Evolutionary conservation across 169 alveolate genomes (phyloP).

Genomic region (Eimeria maxima): DNA sequence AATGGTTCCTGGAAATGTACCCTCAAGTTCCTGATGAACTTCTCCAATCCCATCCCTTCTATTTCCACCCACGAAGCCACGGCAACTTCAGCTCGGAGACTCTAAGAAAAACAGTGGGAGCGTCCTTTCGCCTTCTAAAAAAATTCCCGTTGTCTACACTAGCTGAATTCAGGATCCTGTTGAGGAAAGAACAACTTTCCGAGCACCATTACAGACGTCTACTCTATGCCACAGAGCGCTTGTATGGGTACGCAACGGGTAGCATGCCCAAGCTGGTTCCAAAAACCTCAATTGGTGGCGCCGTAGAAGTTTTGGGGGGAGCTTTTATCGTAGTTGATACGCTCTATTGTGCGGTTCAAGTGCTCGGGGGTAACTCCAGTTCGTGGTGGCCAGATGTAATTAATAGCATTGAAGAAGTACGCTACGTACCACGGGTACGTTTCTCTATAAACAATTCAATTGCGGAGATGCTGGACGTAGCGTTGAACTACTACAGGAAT

Average conservation of each 20-base stretch:
- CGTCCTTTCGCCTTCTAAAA: neutral
- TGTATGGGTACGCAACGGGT: neutral
- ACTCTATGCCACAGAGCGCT: neutral
- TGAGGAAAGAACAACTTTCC: neutral
- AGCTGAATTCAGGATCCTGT: neutral
- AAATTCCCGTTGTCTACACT: neutral
- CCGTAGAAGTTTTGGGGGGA: neutral
- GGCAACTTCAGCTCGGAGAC: neutral
- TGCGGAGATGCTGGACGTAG: neutral
- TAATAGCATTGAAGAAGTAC: neutral
- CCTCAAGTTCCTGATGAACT: neutral
- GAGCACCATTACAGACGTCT: neutral
- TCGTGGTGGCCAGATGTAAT: constrained; percentile 8
- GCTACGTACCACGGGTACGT: neutral
- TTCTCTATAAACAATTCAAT: neutral
- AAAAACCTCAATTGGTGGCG: neutral
- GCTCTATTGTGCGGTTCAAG: constrained; percentile 38
- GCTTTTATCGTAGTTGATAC: neutral
- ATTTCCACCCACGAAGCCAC: neutral
- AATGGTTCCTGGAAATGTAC: neutral
- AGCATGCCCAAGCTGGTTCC: neutral
- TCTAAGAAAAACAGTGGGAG: neutral
- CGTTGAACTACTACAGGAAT: constrained; percentile 8
- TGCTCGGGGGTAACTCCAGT: neutral
- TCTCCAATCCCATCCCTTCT: constrained; percentile 2